Conservation (phyloP, 768 basidiomycete genomes). For the Lactarius trivialis region DNA sequence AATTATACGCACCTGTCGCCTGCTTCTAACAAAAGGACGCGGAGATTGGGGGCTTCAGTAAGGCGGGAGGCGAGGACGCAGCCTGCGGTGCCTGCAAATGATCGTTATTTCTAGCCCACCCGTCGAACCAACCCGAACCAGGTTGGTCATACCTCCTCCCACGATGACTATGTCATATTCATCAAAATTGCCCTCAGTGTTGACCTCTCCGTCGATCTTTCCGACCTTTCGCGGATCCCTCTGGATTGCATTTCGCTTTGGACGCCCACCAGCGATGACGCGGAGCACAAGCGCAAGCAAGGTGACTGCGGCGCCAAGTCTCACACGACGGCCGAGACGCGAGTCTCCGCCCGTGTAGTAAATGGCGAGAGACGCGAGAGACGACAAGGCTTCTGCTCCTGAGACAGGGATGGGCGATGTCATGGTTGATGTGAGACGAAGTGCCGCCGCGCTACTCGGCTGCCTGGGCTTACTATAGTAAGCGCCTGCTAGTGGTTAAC, state of each 20-base stretch:
- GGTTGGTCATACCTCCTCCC: slow-evolving; percentile 31
- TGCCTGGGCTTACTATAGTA: not conserved
- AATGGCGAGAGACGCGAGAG: not conserved
- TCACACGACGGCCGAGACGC: slow-evolving; percentile 4
- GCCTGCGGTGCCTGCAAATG: slow-evolving; percentile 47
- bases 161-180: slow-evolving; percentile 35
- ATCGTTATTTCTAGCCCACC: not conserved
- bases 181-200: slow-evolving; percentile 20
- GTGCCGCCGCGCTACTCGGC: not conserved
- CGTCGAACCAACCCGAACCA: not conserved
- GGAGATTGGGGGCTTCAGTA: slow-evolving; percentile 46
- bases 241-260: slow-evolving; percentile 4
- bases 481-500: not conserved
- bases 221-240: slow-evolving; percentile 5
- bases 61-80: slow-evolving; percentile 55
- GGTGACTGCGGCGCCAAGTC: not conserved
- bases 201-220: slow-evolving; percentile 1
- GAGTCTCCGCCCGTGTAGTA: slow-evolving; percentile 8
- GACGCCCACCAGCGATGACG: not conserved
- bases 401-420: not conserved
- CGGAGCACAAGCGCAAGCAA: slow-evolving; percentile 3
- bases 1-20: slow-evolving; percentile 46
- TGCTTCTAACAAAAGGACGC: slow-evolving; percentile 53
- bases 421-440: not conserved
- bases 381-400: not conserved